Base-by-base conservation (phyloP, 1,284 basidiomycete genomes). In the Microbotryum silenes-acaulis region DNA sequence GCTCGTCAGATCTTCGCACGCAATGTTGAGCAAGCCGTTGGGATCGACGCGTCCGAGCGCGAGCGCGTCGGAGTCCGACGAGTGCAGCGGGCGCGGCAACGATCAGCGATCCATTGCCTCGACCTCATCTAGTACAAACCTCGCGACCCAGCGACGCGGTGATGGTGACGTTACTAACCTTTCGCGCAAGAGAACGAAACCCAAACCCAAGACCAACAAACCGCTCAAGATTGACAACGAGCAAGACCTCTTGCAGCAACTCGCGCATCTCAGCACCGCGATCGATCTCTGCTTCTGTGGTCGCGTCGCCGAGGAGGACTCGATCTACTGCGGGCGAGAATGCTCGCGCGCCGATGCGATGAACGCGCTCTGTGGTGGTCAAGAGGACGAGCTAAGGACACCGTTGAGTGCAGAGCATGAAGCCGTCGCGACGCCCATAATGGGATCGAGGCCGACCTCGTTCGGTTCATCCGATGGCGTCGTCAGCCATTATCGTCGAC, bases 271-370 rank as follows among this genome's bases (percentile, higher is more conserved):
- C 23, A 6, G 60, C 2, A 58, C 33, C 14, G 54, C 55, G 12
- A 56, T 61, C 59, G 63, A 67, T 51, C 44, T 21, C 3, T 68
- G 67, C 57, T 68, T 68, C 56, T 68, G 67, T 54, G 67, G 67
- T 25, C 31, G 31, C 6, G 45, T 29, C 0, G 54, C 58, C 44
- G 64, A 68, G 33, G 64, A 63, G 45, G 67, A 68, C 44, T 59
- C 56, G 47, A 68, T 68, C 54, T 68, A 68, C 54, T 68, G 67
- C 60, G 51, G 51, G 9, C 45, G 58, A 1, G 37, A 49, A 10
- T 68, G 67, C 57, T 64, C 64, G 3, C 62, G 61, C 3, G 54
- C 56, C 5, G 67, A 68, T 51, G 67, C 67, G 54, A 37, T 68
- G 31, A 58, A 61, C n/a, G 64, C 67, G 7, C 51, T 68, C 5